Evolutionary conservation across 1,284 basidiomycete genomes (phyloP), one percentile per base, ranked within the genome.

Genomic region (Gymnopus androsaceus): DNA sequence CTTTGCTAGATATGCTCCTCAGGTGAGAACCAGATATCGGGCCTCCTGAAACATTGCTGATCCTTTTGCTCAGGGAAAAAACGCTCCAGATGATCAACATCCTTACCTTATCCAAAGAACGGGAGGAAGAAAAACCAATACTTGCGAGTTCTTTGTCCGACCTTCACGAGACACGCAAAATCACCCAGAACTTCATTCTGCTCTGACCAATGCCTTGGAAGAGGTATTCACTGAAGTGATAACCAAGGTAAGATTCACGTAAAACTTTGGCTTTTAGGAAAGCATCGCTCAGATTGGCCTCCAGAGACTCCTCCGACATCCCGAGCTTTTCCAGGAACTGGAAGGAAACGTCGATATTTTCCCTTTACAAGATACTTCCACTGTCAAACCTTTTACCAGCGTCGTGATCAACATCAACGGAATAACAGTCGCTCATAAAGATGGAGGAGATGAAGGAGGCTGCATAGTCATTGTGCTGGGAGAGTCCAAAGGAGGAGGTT

Each of bases 381-480:
- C 34, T 51, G 50, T 31, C 6, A 11, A 31, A 15, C 50, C 38
- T 31, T 51, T 51, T 27, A 30, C 19, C 7, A 21, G 50, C 15
- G 40, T 51, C 14, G 50, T 42, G 5, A 28, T 51, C 23, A 51
- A 41, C 38, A 3, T 51, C 23, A 51, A 51, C 28, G 19, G 33
- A 19, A n/a, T 19, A 27, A 40, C 36, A 21, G 8, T 14, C 6
- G 4, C 38, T 28, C 50, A 51, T 19, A 25, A 23, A 12, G 50
- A 51, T 31, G n/a, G 19, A 17, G 37, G 37, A 4, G 37, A 40
- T 27, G 11, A 31, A 21, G 46, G 19, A 14, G 46, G 46, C 12
- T 48, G 46, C 17, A 17, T 48, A n/a, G 30, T 48, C 4, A 9
- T 48, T 15, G 30, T n/a, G 7, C 17, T 48, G 27, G 27, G 25